Evolutionary conservation across 306 rosid species (phyloP).

Genomic region (Glycine latifolia): DNA sequence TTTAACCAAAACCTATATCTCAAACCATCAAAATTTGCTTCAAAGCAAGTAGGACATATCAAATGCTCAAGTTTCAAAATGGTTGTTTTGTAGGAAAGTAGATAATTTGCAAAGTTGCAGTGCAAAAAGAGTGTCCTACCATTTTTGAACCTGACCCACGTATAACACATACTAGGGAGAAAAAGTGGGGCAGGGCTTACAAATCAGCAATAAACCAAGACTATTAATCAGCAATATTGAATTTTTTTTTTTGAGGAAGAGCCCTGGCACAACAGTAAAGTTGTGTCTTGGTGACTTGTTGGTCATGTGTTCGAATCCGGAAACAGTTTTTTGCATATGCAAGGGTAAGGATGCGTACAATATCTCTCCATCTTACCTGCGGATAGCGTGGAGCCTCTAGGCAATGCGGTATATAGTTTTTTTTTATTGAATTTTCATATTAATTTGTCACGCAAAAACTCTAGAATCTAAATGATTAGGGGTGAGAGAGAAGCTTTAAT

Average conservation of each 20-base stretch:
- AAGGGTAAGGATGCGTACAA: too few species aligned
- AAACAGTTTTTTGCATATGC: too few species aligned
- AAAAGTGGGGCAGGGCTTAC: background rate
- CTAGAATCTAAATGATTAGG: background rate
- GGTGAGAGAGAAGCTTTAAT: background rate
- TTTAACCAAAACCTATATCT: background rate
- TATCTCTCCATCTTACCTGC: too few species aligned
- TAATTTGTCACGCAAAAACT: constrained; percentile 6
- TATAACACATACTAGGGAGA: too few species aligned
- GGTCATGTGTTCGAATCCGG: too few species aligned
- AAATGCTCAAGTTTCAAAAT: background rate
- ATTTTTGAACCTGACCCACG: background rate
- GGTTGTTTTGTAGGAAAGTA: background rate
- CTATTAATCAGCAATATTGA: too few species aligned
- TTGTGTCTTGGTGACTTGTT: too few species aligned
- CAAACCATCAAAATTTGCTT: background rate
- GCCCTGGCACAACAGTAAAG: too few species aligned
- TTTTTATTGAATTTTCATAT: too few species aligned
- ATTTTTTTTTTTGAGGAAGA: too few species aligned
- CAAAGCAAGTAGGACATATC: background rate
- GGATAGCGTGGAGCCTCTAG: too few species aligned
- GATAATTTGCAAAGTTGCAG: background rate
- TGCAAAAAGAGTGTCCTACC: background rate
- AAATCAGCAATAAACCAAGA: background rate
- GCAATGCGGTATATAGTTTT: too few species aligned